These are phyloP conservation scores for Aspergillus indologenus DNA, from an alignment of 495 filamentous ascomycete species.

Conservation along the genomic window DNA sequence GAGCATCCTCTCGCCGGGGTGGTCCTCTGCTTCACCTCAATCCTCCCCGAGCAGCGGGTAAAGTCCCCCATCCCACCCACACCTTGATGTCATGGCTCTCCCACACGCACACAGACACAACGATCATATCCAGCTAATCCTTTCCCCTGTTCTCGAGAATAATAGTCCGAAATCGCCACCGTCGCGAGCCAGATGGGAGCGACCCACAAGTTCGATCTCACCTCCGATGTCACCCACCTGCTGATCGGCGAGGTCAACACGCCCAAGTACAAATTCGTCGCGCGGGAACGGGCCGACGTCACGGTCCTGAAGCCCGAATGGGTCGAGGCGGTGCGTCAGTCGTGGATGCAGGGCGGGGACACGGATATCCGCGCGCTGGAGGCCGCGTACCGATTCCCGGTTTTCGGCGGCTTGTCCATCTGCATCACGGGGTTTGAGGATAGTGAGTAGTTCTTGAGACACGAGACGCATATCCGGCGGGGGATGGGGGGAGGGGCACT, in stretches of 20 bases:
- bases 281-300: conserved; percentile 81
- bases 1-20: conserved; percentile 72
- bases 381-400: conserved; percentile 55
- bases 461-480: neutral
- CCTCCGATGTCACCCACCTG: conserved; percentile 91
- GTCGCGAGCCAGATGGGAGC: conserved; percentile 83
- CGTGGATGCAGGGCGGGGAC: conserved; percentile 79
- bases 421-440: conserved; percentile 92
- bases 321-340: conserved; percentile 76
- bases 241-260: conserved; percentile 85
- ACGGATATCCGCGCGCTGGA: conserved; percentile 71
- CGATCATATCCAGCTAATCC: conserved; percentile 1
- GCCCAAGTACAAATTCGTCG: conserved; percentile 92
- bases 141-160: conserved; percentile 15
- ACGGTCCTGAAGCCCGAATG: conserved; percentile 73
- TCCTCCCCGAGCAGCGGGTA: conserved; percentile 72
- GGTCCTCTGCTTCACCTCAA: conserved; percentile 88
- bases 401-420: conserved; percentile 64
- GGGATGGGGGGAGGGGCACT: too few relatives aligned
- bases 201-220: conserved; percentile 82
- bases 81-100: too few relatives aligned
- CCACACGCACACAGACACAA: too few relatives aligned
- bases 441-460: conserved; percentile 51
- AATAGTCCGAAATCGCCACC: conserved; percentile 64
- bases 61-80: neutral